Conservation (phyloP, 2,329 filamentous ascomycete species). For the Xylaria sp. region DNA sequence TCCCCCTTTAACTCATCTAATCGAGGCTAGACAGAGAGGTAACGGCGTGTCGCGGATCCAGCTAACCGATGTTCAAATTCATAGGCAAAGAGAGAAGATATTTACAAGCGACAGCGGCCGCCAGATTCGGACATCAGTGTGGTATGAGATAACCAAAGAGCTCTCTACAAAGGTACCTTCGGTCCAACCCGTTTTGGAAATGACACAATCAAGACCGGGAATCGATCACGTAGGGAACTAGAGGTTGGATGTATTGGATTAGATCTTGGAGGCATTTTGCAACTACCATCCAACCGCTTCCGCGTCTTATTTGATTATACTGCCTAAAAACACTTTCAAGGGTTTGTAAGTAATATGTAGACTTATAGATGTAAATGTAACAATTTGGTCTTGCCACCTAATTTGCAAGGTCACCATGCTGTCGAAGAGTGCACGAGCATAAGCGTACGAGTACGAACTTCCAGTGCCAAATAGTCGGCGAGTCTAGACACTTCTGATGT, state of each 20-base stretch:
- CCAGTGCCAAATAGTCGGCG: background rate
- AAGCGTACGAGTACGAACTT: background rate
- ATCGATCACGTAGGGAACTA: background rate
- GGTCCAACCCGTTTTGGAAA: slow-evolving; percentile 22
- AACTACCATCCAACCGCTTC: background rate
- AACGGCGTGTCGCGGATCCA: background rate
- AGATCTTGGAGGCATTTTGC: no score
- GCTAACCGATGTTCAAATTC: background rate
- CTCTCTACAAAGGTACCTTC: slow-evolving; percentile 42
- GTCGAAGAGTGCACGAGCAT: background rate
- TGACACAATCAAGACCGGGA: background rate
- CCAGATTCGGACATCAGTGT: slow-evolving; percentile 40
- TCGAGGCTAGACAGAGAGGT: background rate
- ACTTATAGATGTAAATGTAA: background rate
- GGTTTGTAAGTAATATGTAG: background rate
- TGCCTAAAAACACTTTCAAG: background rate
- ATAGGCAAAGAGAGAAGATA: slow-evolving; percentile 35
- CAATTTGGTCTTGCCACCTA: background rate
- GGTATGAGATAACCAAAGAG: slow-evolving; percentile 44
- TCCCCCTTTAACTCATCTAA: background rate
- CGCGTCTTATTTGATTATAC: background rate
- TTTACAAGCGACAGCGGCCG: slow-evolving; percentile 38
- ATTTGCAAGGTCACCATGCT: background rate
- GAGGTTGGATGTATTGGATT: background rate
- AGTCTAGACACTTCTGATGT: slow-evolving; percentile 47